These are phyloP conservation scores for Kodamaea laetipori DNA, from an alignment of 805 yeast genomes.

Conservation along the genomic window DNA sequence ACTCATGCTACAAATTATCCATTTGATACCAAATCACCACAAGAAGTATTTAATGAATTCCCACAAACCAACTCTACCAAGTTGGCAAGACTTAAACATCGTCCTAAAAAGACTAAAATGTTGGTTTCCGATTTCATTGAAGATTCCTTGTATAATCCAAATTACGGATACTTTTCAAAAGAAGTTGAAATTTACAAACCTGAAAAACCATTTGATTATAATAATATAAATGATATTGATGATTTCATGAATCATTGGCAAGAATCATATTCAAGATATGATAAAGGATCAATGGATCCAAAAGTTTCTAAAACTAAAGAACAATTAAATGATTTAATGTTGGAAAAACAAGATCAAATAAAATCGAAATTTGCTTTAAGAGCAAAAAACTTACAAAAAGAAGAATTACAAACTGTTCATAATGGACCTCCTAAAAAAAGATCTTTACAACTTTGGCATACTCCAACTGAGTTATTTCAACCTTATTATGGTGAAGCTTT, in stretches of 20 bases:
- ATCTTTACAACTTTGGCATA: conserved; percentile 79
- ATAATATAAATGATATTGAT: conserved; percentile 59
- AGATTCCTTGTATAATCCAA: conserved; percentile 78
- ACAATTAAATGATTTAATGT: conserved; percentile 15
- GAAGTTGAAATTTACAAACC: conserved; percentile 78
- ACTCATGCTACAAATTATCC: conserved; percentile 45
- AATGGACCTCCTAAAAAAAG: conserved; percentile 22
- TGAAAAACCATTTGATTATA: conserved; percentile 63
- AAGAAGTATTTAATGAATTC: conserved; percentile 39
- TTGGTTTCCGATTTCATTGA: conserved; percentile 79
- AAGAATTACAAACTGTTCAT: conserved; percentile 19
- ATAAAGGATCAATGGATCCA: conserved; percentile 22
- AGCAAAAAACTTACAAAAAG: conserved; percentile 25
- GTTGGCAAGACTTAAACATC: conserved; percentile 32
- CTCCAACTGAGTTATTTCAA: conserved; percentile 83
- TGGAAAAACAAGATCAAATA: conserved; percentile 13
- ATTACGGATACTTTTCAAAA: conserved; percentile 79
- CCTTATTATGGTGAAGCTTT: conserved; percentile 86
- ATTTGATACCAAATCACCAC: conserved; percentile 38
- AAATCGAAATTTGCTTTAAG: conserved; percentile 22
- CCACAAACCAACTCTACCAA: conserved; percentile 38
- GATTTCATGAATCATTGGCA: conserved; percentile 73
- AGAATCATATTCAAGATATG: conserved; percentile 57
- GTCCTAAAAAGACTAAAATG: conserved; percentile 72
- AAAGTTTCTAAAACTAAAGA: conserved; percentile 16